Evolutionary conservation across 139 green algal species (phyloP), one percentile per base, ranked within the genome.

Genomic region (Volvox reticuliferus): DNA sequence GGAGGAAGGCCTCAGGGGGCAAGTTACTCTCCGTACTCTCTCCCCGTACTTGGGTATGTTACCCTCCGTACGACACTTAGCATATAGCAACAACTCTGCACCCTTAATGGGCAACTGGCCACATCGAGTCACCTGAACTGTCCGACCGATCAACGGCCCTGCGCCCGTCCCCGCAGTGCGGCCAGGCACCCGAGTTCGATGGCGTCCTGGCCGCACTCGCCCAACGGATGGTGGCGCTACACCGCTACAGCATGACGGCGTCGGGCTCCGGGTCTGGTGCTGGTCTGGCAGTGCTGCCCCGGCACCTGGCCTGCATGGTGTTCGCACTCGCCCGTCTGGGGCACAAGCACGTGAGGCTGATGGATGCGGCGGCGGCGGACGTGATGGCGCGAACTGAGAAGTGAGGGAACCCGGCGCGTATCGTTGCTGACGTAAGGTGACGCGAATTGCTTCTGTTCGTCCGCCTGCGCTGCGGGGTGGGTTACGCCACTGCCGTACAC

Each of bases 191-290:
- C 26, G 26, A 55, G 26, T 89, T 89, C 68, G 67, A 50, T 1
- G 30, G 30, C 9, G 32, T 80, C 16, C 68, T 89, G 2, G 44
- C 1, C 36, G 83, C 83, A 0, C 83, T 89, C 16, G 26, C 26
- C 12, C 68, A 89, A 18, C 65, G 83, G 24, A 77, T 89, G 36
- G 83, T 89, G 22, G 83, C 68, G 0, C 68, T 89, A 24, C 35
- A 71, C 55, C 61, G 61, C 61, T 84, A 63, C 78, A 84, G 18
- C 21, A 37, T 63, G 78, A 17, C 50, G 12, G 28, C 80, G 28
- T n/a, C 80, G 62, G 65, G 65, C 24, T 73, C 65, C 65, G 65
- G 65, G 24, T 2, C 65, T 28, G 36, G 21, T 26, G 82, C 37
- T 0, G 82, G 82, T 63, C 22, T 62, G 63, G 65, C 65, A 33